Conservation (phyloP, 1,139 yeast species). For the Yamadazyma buinensis region DNA sequence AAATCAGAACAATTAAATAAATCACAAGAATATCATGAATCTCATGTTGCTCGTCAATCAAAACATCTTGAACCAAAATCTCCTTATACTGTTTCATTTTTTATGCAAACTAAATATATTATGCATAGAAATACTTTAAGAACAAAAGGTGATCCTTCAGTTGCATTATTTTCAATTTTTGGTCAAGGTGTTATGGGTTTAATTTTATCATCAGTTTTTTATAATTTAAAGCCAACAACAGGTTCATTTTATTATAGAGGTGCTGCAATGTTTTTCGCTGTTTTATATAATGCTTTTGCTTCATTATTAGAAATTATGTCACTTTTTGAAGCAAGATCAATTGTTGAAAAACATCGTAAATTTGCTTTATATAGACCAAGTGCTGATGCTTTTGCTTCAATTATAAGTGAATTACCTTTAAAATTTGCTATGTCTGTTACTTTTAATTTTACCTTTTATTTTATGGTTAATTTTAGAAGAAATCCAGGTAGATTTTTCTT, state of each 20-base stretch:
- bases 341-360: constrained; percentile 75
- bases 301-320: constrained; percentile 72
- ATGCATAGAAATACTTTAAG: constrained; percentile 62
- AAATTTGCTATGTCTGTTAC: constrained; percentile 43
- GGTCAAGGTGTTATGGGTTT: constrained; percentile 75
- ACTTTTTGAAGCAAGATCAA: constrained; percentile 67
- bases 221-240: constrained; percentile 44
- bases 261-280: constrained; percentile 73
- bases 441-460: constrained; percentile 50
- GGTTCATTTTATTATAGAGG: constrained; percentile 62
- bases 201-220: constrained; percentile 70
- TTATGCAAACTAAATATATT: constrained; percentile 61
- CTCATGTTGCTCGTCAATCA: constrained; percentile 59
- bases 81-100: constrained; percentile 63
- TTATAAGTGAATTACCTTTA: constrained; percentile 56
- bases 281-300: constrained; percentile 72
- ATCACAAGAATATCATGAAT: constrained; percentile 29
- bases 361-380: constrained; percentile 66
- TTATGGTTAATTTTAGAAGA: constrained; percentile 53
- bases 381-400: constrained; percentile 61
- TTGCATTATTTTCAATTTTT: constrained; percentile 53
- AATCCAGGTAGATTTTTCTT: constrained; percentile 60
- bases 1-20: constrained; percentile 15
- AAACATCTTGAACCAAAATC: constrained; percentile 50
- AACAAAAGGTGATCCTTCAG: constrained; percentile 61